These are phyloP conservation scores for Agrocybe praecox DNA, from an alignment of 768 basidiomycete genomes.

Conservation along the genomic window DNA sequence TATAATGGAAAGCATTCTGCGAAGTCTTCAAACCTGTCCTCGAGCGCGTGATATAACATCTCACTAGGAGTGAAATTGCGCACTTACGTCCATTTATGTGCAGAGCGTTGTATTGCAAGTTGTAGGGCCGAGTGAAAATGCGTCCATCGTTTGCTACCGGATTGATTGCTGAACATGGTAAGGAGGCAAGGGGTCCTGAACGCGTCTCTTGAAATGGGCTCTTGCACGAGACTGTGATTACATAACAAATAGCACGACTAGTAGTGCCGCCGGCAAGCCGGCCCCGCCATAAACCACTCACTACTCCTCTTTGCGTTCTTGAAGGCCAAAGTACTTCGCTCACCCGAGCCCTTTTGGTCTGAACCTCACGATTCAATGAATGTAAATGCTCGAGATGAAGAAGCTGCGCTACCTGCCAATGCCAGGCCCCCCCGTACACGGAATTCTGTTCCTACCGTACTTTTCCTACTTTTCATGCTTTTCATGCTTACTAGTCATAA, in stretches of 20 bases:
- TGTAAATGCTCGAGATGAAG: conserved; percentile 33
- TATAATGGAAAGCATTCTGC: conserved; percentile 69
- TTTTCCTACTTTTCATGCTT: conserved; percentile 73
- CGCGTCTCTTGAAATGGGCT: not conserved
- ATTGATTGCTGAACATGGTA: conserved; percentile 42
- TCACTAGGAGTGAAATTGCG: not conserved
- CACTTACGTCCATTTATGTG: conserved; percentile 62
- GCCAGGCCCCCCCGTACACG: conserved; percentile 37
- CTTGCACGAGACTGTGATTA: not conserved
- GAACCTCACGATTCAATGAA: conserved; percentile 22
- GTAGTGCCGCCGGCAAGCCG: not conserved
- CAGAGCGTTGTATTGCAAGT: conserved; percentile 54
- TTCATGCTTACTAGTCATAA: conserved; percentile 81
- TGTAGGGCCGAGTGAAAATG: conserved; percentile 60
- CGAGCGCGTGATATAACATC: not conserved
- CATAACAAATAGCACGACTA: not conserved
- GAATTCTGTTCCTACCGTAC: conserved; percentile 69
- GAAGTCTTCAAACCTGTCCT: conserved; percentile 53
- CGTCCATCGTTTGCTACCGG: conserved; percentile 56
- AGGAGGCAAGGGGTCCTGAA: not conserved
- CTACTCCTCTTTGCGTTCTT: no score
- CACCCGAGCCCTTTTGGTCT: not conserved
- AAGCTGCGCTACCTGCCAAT: conserved; percentile 34
- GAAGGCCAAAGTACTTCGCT: not conserved
- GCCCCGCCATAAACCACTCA: not conserved